A percentile compares a stretch with the other conserved stretches of the same genome.
These are phyloP conservation scores for Pythium brassicae DNA, from an alignment of 352 stramenopile genomes.

Conservation along the genomic window DNA sequence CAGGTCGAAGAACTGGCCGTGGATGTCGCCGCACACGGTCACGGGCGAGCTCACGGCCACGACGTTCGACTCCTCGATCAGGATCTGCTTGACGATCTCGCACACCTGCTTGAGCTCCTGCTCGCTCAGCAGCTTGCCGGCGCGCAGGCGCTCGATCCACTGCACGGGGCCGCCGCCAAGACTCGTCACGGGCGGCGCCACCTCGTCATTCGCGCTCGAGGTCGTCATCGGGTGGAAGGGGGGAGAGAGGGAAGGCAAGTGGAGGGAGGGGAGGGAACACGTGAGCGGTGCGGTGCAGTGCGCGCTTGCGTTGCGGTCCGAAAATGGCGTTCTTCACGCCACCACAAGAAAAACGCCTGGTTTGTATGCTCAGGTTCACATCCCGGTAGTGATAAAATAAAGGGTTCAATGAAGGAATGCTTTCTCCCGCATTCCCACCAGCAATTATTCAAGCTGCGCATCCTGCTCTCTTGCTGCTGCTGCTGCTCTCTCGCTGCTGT, in stretches of 20 bases:
- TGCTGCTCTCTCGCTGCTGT: too few species aligned
- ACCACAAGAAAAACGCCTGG: too few species aligned
- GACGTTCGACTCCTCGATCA: slow-evolving; percentile 91
- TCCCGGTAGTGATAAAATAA: too few species aligned
- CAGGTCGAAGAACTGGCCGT: slow-evolving; percentile 89
- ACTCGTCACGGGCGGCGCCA: slow-evolving; percentile 33
- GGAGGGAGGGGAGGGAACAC: not conserved
- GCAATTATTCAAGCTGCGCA: too few species aligned
- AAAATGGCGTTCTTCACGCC: slow-evolving; percentile 1
- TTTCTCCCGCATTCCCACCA: too few species aligned
- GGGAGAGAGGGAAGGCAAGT: not conserved
- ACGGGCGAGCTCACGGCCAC: slow-evolving; percentile 87
- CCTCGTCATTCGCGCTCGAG: slow-evolving; percentile 63
- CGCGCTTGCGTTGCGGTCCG: not conserved
- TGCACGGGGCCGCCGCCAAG: slow-evolving; percentile 67
- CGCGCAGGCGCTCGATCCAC: slow-evolving; percentile 81
- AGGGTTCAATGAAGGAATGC: too few species aligned
- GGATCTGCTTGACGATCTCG: slow-evolving; percentile 88
- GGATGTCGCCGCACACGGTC: slow-evolving; percentile 87
- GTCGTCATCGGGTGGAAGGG: slow-evolving; percentile 21
- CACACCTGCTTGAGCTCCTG: slow-evolving; percentile 88
- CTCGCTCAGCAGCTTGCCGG: slow-evolving; percentile 80
- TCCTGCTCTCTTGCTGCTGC: too few species aligned
- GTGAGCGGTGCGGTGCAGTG: not conserved
- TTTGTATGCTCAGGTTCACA: too few species aligned